Evolutionary conservation across 108 stramenopile genomes (phyloP).

Genomic region (Cyclotella sp.): DNA sequence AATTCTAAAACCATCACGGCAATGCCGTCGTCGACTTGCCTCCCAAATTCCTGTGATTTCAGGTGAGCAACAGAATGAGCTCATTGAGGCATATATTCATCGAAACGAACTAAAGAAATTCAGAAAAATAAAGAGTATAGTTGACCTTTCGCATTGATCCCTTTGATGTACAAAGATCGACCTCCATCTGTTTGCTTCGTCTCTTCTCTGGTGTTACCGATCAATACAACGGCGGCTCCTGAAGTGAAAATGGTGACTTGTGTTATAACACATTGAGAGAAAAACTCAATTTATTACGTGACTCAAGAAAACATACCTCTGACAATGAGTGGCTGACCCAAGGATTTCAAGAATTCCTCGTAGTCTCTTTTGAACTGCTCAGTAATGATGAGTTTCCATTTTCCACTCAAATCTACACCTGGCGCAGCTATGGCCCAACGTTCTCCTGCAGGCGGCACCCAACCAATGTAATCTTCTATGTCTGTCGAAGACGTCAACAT

Average conservation of each 20-base stretch:
- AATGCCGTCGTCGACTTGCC: not conserved
- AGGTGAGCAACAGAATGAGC: not conserved
- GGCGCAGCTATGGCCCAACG: conserved; percentile 70
- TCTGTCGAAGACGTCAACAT: conserved; percentile 3
- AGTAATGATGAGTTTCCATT: conserved; percentile 73
- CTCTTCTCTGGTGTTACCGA: conserved; percentile 72
- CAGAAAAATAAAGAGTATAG: no score
- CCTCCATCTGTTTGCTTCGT: conserved; percentile 67
- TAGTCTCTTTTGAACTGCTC: conserved; percentile 78
- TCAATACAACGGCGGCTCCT: conserved; percentile 66
- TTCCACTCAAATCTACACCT: conserved; percentile 68
- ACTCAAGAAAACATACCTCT: conserved; percentile 16
- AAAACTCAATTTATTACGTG: not conserved
- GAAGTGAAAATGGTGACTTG: not conserved
- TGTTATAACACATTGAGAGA: not conserved
- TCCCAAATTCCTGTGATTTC: conserved; percentile 19
- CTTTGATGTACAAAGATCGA: conserved; percentile 20
- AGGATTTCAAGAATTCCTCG: conserved; percentile 65
- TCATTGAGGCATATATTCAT: not conserved
- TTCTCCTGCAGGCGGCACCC: conserved; percentile 59
- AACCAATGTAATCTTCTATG: conserved; percentile 27
- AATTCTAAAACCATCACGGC: not conserved
- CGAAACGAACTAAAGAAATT: no score
- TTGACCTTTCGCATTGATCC: conserved; percentile 14
- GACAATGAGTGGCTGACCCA: conserved; percentile 79